Conservation (phyloP, 345 rosid species). For the Camelina sativa region DNA sequence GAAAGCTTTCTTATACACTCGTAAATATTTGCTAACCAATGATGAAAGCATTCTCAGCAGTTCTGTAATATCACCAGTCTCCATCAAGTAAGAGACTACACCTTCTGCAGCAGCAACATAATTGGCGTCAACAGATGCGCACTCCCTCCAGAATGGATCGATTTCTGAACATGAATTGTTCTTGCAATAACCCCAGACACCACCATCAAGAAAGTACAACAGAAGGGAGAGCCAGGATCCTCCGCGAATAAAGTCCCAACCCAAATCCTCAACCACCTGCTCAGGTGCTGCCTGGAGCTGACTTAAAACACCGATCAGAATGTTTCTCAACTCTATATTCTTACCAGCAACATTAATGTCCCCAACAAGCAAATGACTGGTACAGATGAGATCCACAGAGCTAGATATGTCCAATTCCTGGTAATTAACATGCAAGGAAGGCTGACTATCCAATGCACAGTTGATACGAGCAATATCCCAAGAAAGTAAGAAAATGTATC, state of each 20-base stretch:
- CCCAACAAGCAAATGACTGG: conserved; percentile 61
- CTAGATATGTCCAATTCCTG: conserved; percentile 54
- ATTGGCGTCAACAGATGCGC: conserved; percentile 53
- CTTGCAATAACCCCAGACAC: conserved; percentile 58
- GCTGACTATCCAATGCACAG: conserved; percentile 45
- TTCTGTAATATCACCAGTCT: conserved; percentile 53
- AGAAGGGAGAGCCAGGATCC: conserved; percentile 80
- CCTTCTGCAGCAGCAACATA: conserved; percentile 62
- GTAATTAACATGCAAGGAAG: conserved; percentile 49
- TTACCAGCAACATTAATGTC: conserved; percentile 51
- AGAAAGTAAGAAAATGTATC: conserved; percentile 83
- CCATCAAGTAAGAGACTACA: conserved; percentile 57
- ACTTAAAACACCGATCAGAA: conserved; percentile 56
- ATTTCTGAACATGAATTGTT: conserved; percentile 56
- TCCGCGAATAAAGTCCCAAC: conserved; percentile 84
- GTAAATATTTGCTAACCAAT: conserved; percentile 62
- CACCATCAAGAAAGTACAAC: conserved; percentile 68
- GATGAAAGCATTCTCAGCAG: conserved; percentile 65
- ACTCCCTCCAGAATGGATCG: conserved; percentile 52
- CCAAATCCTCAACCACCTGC: conserved; percentile 58
- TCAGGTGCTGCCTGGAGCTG: conserved; percentile 50
- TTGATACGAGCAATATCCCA: conserved; percentile 67
- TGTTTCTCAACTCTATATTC: conserved; percentile 49
- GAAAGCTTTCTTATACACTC: conserved; percentile 70
- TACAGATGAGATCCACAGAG: conserved; percentile 55